phyloP scores from a whole-genome alignment of 495 filamentous ascomycete species.

The Penicillium lagena region DNA sequence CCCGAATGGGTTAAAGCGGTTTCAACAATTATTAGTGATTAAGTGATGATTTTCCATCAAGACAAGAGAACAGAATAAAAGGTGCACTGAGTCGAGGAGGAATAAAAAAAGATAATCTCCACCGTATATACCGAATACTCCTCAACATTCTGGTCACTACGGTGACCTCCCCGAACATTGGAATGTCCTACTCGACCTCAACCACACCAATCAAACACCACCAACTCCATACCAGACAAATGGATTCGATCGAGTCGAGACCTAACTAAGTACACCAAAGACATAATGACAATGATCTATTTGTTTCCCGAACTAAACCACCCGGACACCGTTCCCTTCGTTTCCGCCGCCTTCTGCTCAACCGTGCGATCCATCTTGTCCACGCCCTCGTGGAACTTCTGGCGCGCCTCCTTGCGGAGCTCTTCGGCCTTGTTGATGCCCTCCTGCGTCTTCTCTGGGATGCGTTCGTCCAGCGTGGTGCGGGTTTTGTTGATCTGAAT shows the following conservation, averaged over 20 bases:
- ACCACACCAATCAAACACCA: neutral
- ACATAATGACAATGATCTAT: neutral
- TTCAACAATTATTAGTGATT: too few relatives aligned
- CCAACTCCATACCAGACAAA: neutral
- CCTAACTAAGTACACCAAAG: neutral
- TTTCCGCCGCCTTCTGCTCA: conserved; percentile 67
- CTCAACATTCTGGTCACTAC: too few relatives aligned
- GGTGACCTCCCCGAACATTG: too few relatives aligned
- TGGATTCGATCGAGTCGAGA: neutral
- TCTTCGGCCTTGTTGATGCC: conserved; percentile 67
- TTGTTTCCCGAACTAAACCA: conserved; percentile 59
- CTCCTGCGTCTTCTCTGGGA: conserved; percentile 51
- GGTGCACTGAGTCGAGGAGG: too few relatives aligned
- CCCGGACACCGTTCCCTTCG: conserved; percentile 68
- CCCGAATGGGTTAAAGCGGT: too few relatives aligned
- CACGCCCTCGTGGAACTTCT: conserved; percentile 26
- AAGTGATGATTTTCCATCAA: too few relatives aligned
- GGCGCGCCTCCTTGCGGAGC: conserved; percentile 36
- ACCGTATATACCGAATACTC: too few relatives aligned
- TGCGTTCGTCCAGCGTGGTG: conserved; percentile 49
- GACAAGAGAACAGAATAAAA: too few relatives aligned
- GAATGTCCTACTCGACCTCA: too few relatives aligned
- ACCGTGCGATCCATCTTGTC: conserved; percentile 63
- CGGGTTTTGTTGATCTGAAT: conserved; percentile 50
- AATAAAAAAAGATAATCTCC: too few relatives aligned